phyloP scores from a whole-genome alignment of 2,329 filamentous ascomycete species.

The Colletotrichum chlorophyti region DNA sequence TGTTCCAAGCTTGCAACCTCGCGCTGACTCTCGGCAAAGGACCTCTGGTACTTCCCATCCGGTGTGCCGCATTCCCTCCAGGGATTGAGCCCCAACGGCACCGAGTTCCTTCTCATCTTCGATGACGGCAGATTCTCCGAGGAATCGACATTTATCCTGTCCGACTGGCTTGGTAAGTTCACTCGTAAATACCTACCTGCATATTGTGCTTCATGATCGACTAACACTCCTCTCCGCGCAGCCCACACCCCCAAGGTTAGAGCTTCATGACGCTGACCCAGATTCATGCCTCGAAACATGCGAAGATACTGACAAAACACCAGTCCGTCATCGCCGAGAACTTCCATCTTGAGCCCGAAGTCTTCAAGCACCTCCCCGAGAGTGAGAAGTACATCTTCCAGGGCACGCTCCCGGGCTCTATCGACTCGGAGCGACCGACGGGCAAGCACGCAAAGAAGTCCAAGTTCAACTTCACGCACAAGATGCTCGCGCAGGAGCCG shows the following conservation, averaged over 20 bases:
- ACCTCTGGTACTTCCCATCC: slow-evolving; percentile 82
- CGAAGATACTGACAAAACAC: no score
- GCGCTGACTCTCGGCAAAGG: no score
- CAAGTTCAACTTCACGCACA: slow-evolving; percentile 73
- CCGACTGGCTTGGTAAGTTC: slow-evolving; percentile 74
- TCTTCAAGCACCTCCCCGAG: slow-evolving; percentile 72
- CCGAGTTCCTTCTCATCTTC: slow-evolving; percentile 51
- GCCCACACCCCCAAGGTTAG: slow-evolving; percentile 77
- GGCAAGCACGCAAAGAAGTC: slow-evolving; percentile 70
- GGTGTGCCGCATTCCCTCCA: slow-evolving; percentile 79
- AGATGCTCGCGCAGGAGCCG: slow-evolving; percentile 74
- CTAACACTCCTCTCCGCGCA: slow-evolving; percentile 36
- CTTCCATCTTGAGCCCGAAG: slow-evolving; percentile 74
- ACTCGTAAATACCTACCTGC: no score
- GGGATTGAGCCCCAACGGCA: slow-evolving; percentile 34
- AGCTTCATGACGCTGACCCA: no score
- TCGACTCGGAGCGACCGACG: slow-evolving; percentile 69
- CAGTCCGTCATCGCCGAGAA: slow-evolving; percentile 76
- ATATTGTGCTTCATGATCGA: no score
- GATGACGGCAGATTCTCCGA: slow-evolving; percentile 60
- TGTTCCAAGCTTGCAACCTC: no score
- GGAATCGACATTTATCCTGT: slow-evolving; percentile 74
- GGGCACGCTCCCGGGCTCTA: slow-evolving; percentile 67
- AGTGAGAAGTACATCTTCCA: slow-evolving; percentile 81
- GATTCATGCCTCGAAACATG: no score